Percentiles rank a stretch among this genome's conserved stretches.
These are phyloP conservation scores for Dioszegia crocea DNA, from an alignment of 768 basidiomycete genomes.

Conservation along the genomic window DNA sequence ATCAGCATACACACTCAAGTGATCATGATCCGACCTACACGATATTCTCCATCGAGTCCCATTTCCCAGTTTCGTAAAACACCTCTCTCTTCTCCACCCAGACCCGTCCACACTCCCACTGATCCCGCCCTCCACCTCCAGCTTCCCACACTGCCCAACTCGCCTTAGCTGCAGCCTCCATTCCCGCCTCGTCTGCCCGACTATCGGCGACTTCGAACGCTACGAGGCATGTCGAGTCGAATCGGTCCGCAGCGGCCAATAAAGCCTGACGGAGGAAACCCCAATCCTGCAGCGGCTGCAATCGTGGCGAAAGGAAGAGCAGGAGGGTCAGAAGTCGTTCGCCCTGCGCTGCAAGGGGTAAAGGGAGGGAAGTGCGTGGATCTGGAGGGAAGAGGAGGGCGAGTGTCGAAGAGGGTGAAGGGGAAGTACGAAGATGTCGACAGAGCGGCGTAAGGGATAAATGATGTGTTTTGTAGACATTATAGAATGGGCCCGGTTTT, in stretches of 20 bases:
- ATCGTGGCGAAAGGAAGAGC: constrained; percentile 63
- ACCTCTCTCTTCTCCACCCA: constrained; percentile 95
- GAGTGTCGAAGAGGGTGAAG: constrained; percentile 58
- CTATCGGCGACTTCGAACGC: constrained; percentile 85
- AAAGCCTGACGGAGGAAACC: constrained; percentile 62
- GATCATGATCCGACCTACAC: constrained; percentile 33
- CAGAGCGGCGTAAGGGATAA: constrained; percentile 47
- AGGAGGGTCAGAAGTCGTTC: constrained; percentile 68
- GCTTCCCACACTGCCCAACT: constrained; percentile 77
- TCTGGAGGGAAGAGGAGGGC: constrained; percentile 56
- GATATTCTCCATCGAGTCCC: constrained; percentile 74
- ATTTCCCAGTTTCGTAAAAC: constrained; percentile 77
- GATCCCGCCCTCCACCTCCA: constrained; percentile 50
- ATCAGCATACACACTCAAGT: constrained; percentile 49
- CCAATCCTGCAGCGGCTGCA: constrained; percentile 72
- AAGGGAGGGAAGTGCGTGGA: constrained; percentile 22
- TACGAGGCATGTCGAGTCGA: constrained; percentile 77
- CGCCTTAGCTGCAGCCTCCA: constrained; percentile 75
- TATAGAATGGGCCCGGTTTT: constrained; percentile 26
- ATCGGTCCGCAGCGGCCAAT: constrained; percentile 75
- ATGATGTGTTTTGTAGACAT: constrained; percentile 50
- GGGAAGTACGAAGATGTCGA: constrained; percentile 57
- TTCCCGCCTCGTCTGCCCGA: constrained; percentile 64
- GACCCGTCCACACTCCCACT: constrained; percentile 90
- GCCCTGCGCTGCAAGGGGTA: constrained; percentile 59